Evolutionary conservation across 2,329 filamentous ascomycete genomes (phyloP).

Genomic region (Colletotrichum destructivum): DNA sequence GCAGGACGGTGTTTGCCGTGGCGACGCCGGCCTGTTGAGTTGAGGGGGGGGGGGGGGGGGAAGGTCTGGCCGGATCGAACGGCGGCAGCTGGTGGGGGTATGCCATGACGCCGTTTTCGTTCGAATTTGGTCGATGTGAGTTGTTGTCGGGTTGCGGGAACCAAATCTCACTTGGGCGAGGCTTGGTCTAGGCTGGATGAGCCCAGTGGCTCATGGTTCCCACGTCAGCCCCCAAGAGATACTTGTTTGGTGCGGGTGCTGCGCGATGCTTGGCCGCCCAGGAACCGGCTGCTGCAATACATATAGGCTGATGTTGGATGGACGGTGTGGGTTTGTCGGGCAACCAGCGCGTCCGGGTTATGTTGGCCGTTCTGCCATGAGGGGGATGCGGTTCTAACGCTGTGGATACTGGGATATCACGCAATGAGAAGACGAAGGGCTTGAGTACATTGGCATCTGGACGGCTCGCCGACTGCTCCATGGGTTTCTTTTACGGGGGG

Average conservation of each 20-base stretch:
- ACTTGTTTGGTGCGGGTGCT: not conserved
- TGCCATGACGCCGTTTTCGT: too few species aligned
- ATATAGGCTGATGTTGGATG: not conserved
- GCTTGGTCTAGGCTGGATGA: not conserved
- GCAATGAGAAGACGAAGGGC: too few species aligned
- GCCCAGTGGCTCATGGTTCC: not conserved
- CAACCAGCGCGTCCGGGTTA: too few species aligned
- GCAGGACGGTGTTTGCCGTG: conserved; percentile 35
- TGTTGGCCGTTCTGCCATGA: too few species aligned
- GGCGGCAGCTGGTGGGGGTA: not conserved
- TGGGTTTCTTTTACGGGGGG: too few species aligned
- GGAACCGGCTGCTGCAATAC: too few species aligned
- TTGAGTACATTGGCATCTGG: too few species aligned
- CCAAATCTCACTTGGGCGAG: not conserved
- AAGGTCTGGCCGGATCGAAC: not conserved
- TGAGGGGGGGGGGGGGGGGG: too few species aligned
- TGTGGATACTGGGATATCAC: too few species aligned
- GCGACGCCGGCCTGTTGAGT: conserved; percentile 24
- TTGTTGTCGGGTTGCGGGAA: too few species aligned
- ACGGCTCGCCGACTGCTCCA: not conserved
- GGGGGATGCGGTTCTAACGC: too few species aligned
- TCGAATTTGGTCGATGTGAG: too few species aligned
- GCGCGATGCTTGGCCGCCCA: not conserved
- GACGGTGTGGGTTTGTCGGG: not conserved
- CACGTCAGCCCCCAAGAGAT: not conserved